These are phyloP conservation scores for Parathielavia hyrcaniae DNA, from an alignment of 495 filamentous ascomycete genomes.

Conservation along the genomic window DNA sequence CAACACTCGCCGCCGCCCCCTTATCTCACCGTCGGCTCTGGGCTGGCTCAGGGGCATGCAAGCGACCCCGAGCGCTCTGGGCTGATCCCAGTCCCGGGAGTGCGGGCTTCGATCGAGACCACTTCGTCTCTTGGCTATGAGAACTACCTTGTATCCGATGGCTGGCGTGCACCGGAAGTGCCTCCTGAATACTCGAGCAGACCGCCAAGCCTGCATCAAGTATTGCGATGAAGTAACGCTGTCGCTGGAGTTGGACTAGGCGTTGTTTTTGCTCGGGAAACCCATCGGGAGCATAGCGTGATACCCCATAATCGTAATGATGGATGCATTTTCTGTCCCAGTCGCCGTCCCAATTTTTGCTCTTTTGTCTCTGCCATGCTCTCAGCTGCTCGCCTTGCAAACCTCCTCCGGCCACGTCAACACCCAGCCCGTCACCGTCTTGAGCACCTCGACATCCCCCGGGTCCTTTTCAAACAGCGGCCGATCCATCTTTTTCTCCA, in stretches of 20 bases:
- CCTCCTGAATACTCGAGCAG: constrained; percentile 23
- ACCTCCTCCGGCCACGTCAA: constrained; percentile 46
- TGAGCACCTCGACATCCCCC: constrained; percentile 67
- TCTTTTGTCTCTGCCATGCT: background rate
- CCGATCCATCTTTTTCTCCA: constrained; percentile 72
- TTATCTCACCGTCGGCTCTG: constrained; percentile 2
- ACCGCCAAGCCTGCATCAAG: constrained; percentile 18
- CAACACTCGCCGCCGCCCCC: constrained; percentile 14
- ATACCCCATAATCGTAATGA: constrained; percentile 7
- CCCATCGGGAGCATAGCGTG: background rate
- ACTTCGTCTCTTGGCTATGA: constrained; percentile 21
- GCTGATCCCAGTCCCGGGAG: background rate
- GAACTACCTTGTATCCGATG: constrained; percentile 26
- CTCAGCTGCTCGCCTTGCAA: background rate
- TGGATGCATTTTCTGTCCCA: background rate
- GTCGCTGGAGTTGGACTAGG: background rate
- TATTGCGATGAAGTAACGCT: background rate
- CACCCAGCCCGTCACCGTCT: constrained; percentile 77
- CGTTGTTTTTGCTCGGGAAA: background rate
- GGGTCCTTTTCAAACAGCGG: constrained; percentile 85
- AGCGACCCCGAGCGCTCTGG: background rate
- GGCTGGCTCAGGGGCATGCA: background rate
- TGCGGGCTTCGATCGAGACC: constrained; percentile 21
- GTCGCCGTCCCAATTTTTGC: background rate
- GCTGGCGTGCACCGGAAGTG: constrained; percentile 21